These are phyloP conservation scores for Viola pubescens DNA, from an alignment of 441 rosid species.

Conservation along the genomic window DNA sequence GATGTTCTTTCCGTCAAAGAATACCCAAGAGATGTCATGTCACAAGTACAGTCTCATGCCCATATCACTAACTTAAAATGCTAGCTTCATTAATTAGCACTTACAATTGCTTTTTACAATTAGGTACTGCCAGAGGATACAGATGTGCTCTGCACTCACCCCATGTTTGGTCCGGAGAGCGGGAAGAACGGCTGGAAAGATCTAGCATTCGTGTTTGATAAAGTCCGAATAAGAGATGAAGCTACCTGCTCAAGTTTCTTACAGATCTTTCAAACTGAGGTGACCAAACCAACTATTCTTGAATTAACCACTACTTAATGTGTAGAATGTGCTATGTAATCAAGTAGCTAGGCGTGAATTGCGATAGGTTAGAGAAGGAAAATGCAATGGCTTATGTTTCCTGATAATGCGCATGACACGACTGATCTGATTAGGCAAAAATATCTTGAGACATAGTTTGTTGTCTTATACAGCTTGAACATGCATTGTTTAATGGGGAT, in stretches of 20 bases:
- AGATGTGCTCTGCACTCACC: slow-evolving; percentile 56
- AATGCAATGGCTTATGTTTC: no score
- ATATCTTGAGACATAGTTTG: no score
- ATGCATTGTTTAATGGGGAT: no score
- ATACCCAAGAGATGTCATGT: slow-evolving; percentile 36
- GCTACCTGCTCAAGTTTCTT: slow-evolving; percentile 40
- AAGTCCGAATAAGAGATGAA: slow-evolving; percentile 35
- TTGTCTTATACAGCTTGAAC: no score
- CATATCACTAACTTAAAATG: not conserved
- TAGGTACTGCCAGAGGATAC: slow-evolving; percentile 44
- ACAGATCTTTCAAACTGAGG: slow-evolving; percentile 41
- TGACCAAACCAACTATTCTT: slow-evolving; percentile 1
- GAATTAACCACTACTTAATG: no score
- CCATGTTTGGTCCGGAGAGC: slow-evolving; percentile 64
- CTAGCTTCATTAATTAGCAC: not conserved
- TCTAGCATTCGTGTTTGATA: slow-evolving; percentile 41
- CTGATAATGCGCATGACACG: no score
- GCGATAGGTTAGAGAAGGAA: no score
- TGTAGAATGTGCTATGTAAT: no score
- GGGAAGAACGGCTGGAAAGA: slow-evolving; percentile 46
- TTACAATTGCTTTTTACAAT: not conserved
- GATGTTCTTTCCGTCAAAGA: slow-evolving; percentile 64
- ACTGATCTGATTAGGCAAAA: no score
- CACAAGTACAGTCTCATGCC: slow-evolving; percentile 22
- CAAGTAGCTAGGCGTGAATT: no score